Base-by-base conservation (phyloP, 306 rosid species). In the Chamaecrista fasciculata region DNA sequence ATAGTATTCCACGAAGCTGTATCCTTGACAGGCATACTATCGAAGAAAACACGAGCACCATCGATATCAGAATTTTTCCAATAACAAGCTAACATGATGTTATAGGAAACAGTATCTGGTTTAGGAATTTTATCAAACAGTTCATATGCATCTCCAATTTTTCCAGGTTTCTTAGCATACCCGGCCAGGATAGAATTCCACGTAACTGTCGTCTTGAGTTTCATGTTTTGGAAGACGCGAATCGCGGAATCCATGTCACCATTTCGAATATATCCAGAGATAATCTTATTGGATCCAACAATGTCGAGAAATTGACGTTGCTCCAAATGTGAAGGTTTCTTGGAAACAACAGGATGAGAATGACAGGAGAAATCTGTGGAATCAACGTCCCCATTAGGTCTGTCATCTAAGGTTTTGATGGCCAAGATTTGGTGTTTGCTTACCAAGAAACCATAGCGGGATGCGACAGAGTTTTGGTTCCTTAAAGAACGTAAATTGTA, bases 131-230 rank as follows among this genome's bases (percentile, higher is more conserved):
- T 77, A 1, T 70, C 90, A 61, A 90, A 90, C 85, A 90, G 51
- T 48, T 82, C 66, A 24, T 40, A 66, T 29, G 96, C 94, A 1
- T 79, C 82, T 33, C 78, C 76, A 23, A 86, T 29, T 56, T 83
- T 79, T 42, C 88, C 90, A 0, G 56, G 83, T 37, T 34, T 84
- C 73, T 77, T 90, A 0, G 85, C 68, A 18, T 66, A 86, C 31
- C 88, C 88, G 3, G 90, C 59, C 3, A 93, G 74, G 21, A 93
- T 73, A 6, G 94, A 81, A 75, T 93, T 93, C 98, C 97, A 93
- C 16, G 96, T 78, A 44, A 84, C 76, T 42, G 82, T 86, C 11
- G 88, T 90, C 74, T 75, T 93, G 4, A 80, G 60, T 18, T 33
- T 52, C 96, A 93, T 93, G 49, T 47, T 71, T 6, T 86, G 80